Evolutionary conservation across 306 rosid species (phyloP), one percentile per base, ranked within the genome.

Genomic region (Crotalaria pallida): DNA sequence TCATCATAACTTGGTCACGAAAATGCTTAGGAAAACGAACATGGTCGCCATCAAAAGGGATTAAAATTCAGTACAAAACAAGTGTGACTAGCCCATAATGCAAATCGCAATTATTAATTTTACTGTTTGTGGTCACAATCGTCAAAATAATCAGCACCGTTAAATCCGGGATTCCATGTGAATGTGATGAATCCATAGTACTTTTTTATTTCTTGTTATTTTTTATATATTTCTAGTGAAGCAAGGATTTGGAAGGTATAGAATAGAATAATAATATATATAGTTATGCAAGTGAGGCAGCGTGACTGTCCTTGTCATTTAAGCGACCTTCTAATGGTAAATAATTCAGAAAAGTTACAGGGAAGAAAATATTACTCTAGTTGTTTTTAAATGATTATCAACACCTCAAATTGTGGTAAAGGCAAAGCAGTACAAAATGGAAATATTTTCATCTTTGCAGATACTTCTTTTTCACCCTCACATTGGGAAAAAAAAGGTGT

Each of bases 131-230:
- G 31, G 58, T 58, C 78, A 67, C 59, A 72, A 66, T 66, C 22
- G 31, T 50, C 66, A 18, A 72, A 73, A 50, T 56, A 11, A 79
- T 51, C 52, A 29, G 18, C 69, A 19, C 61, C 79, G 50, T 27
- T 50, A 41, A 65, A 73, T 22, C 47, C 44, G 79, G 79, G 12
- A 73, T 59, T 79, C 47, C 59, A 78, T 66, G 78, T 78, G 82
- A 50, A 40, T 66, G 64, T 67, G n/a, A n/a, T n/a, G 69, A 72
- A 57, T 50, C 34, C 74, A 10, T 5, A 9, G 58, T 58, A 31
- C 44, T 24, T 13, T 26, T 13, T 56, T 13, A 4, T 67, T 11
- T 36, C 34, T 49, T 6, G 0, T 3, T 44, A 24, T n/a, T n/a
- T n/a, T n/a, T n/a, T n/a, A 75, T 0, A 6, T 9, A 36, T 9